Percentiles rank a stretch among this genome's conserved stretches.
Evolutionary conservation across 2,329 filamentous ascomycete species (phyloP).

Genomic region (Didymosphaeria variabile): DNA sequence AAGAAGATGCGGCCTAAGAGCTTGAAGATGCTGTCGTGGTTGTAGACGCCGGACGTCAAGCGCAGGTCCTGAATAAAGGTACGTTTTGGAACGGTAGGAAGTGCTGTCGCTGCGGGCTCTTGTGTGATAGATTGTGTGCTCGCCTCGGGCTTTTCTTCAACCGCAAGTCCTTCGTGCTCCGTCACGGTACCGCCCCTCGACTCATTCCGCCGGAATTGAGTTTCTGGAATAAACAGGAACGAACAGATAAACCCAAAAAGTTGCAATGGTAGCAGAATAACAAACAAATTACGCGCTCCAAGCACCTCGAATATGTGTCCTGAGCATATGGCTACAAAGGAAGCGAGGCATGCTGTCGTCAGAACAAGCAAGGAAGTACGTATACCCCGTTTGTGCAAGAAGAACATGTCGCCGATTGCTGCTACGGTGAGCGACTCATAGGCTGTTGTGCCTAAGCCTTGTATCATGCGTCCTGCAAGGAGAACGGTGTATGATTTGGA

Average conservation of each 20-base stretch:
- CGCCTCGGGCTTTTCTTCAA: constrained; percentile 15
- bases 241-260: constrained; percentile 31
- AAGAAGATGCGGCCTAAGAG: constrained; percentile 29
- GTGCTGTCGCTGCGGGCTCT: neutral
- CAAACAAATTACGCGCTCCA: constrained; percentile 41
- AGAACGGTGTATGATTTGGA: constrained; percentile 40
- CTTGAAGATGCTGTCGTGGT: constrained; percentile 24
- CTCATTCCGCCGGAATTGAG: constrained; percentile 27
- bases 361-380: constrained; percentile 43
- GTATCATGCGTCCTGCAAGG: constrained; percentile 44
- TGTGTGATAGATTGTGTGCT: constrained; percentile 3
- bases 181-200: neutral
- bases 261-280: constrained; percentile 41
- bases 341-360: constrained; percentile 41
- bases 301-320: constrained; percentile 38
- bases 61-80: constrained; percentile 27
- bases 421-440: constrained; percentile 46
- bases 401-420: constrained; percentile 47
- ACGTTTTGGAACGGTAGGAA: constrained; percentile 13
- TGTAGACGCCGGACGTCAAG: constrained; percentile 25
- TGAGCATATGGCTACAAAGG: constrained; percentile 40
- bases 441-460: constrained; percentile 45
- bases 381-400: constrained; percentile 42
- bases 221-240: constrained; percentile 42
- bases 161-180: neutral